phyloP scores from a whole-genome alignment of 805 yeast genomes.

The Saccharomycopsis sp. region DNA sequence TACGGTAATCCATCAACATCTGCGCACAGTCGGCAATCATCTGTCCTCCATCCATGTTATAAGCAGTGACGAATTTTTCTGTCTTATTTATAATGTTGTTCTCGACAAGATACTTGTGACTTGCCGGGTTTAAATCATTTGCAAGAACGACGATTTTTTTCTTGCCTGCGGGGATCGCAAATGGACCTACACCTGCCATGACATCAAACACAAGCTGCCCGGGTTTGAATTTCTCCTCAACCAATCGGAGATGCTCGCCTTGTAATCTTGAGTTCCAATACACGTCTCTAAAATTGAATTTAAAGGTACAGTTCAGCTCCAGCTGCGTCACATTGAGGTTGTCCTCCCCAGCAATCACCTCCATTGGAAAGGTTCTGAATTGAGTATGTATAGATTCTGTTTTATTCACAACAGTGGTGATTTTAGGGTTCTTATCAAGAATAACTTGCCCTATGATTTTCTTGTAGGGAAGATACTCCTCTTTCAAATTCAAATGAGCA shows the following conservation, averaged over 20 bases:
- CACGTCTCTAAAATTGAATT: conserved; percentile 85
- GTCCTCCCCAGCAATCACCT: conserved; percentile 88
- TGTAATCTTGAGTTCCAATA: conserved; percentile 96
- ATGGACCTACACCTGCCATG: conserved; percentile 98
- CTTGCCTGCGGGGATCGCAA: conserved; percentile 92
- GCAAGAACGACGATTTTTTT: conserved; percentile 76
- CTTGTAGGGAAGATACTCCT: conserved; percentile 79
- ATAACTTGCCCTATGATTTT: conserved; percentile 81
- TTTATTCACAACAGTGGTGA: conserved; percentile 89
- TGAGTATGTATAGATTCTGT: conserved; percentile 79
- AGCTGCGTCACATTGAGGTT: conserved; percentile 75
- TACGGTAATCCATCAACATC: conserved; percentile 42
- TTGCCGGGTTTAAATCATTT: conserved; percentile 88
- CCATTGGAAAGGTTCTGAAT: conserved; percentile 91
- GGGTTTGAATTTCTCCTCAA: conserved; percentile 45
- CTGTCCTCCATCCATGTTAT: conserved; percentile 75
- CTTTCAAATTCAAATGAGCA: conserved; percentile 83
- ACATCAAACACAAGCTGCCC: conserved; percentile 87
- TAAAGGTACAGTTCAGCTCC: conserved; percentile 81
- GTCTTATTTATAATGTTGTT: conserved; percentile 66
- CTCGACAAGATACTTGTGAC: conserved; percentile 59
- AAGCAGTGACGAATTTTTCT: conserved; percentile 48
- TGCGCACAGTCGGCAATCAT: conserved; percentile 60
- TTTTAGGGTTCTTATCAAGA: conserved; percentile 71
- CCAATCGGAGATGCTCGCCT: conserved; percentile 85